Base-by-base conservation (phyloP, 495 filamentous ascomycete species). In the Penicillium subrubescens region DNA sequence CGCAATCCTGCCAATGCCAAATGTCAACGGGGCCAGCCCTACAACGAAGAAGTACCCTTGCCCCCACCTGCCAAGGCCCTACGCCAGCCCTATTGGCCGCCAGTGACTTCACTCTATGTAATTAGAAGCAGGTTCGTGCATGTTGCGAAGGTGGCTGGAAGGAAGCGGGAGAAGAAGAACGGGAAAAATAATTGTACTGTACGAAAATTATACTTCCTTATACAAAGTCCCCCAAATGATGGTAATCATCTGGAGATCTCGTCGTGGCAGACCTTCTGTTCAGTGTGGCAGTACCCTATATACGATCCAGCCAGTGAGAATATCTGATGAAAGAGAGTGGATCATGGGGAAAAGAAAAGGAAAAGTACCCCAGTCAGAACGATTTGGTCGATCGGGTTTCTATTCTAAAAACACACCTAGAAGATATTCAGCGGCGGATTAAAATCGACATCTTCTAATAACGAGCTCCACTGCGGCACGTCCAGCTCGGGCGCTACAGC, bases 401-500 rank as follows among this genome's bases (percentile, higher is more conserved):
- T 52, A 52, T 52, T 52, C 31, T 31, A 52, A 52, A 31, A 15
- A 52, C 25, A 25, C 25, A 14, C 8, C 48, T 58, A 63, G 10
- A 51, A 66, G 11, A 59, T 10, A 48, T 63, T 50, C 46, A 69
- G 57, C 50, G 52, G 56, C 8, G 63, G 31, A 37, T 55, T 66
- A 31, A 63, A 70, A 62, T 71, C 64, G 8, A 65, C 68, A 59
- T 71, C 67, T 12, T 71, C 65, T 31, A 71, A 48, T 50, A 72
- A 56, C 23, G 66, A 62, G 55, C 68, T 74, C 72, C 72, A 72
- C 63, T 74, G 70, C 33, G 65, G 70, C 8, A 57, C 65, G 41
- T 74, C 67, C 25, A 74, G 46, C 33, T 69, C 65, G 17, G 67
- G 70, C 31, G 67, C 72, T 34, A 74, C 63, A 59, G 67, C 70